Evolutionary conservation across 139 green algal species (phyloP), one percentile per base, ranked within the genome.

Genomic region (Chlorella sp.): DNA sequence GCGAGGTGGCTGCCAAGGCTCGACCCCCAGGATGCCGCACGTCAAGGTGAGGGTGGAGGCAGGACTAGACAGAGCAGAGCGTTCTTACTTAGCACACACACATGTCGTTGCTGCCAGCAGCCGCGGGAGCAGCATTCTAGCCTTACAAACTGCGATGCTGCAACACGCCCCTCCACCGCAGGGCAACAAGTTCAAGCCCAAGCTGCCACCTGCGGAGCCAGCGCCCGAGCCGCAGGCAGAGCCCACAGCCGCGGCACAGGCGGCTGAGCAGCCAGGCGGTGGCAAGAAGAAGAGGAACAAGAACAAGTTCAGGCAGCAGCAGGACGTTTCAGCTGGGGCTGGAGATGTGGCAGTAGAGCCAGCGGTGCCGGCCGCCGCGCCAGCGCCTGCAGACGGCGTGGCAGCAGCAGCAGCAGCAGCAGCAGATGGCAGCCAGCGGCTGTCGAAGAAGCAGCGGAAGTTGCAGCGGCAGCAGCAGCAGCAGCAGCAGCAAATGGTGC

Each of bases 171-270:
- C 44, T 46, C 74, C 74, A 11, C 48, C 46, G 20, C 70, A 70
- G 38, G 81, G 81, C 48, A 85, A 85, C 69, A 85, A 85, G 70
- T 85, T 85, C 69, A 85, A 85, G 69, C 81, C 41, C 17, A 64
- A 65, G 26, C 32, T n/a, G 32, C 30, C 78, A 69, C 13, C 58
- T 32, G 58, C 38, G 28, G 41, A 34, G 40, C 9, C 26, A 5
- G 77, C 26, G 0, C 19, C 77, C 1, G 30, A 26, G 7, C 7
- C 13, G 3, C 4, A 60, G 11, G 26, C 56, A 22, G 58, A 9
- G 9, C 14, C 38, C 1, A 1, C 13, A 0, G 58, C 77, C 30
- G 30, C 3, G 0, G 38, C 20, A n/a, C 41, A 40, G 13, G 4
- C 46, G 14, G 14, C 51, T 60, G 51, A 65, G 34, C 48, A n/a